Evolutionary conservation across 2,329 filamentous ascomycete genomes (phyloP), one percentile per base, ranked within the genome.

Genomic region (Macrophomina tecta): DNA sequence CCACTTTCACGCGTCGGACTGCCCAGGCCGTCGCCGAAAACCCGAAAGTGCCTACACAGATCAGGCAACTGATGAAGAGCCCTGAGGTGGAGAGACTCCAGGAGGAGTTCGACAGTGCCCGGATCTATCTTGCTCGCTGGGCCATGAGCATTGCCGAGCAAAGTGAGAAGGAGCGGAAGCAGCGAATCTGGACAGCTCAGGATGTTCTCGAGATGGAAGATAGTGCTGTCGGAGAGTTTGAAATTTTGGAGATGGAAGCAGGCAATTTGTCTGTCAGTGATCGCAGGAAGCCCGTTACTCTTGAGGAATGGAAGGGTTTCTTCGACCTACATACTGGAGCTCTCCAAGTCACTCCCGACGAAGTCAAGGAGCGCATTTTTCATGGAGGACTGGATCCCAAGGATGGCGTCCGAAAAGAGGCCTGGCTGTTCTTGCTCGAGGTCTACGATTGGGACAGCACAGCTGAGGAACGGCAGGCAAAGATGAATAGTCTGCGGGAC

Each of bases 81-180:
- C 94, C 94, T 0, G 94, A 99, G 74, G 93, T 99, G 0, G 94
- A 97, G 81, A 97, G 92, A 0, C 79, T 99, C 28, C 94, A 97
- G 75, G 94, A 98, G 68, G 96, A 99, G 76, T 99, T 97, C 73
- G 96, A 99, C 82, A 97, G 93, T 73, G 95, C 96, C 4, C 87
- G 95, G 70, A 85, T 99, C 68, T 99, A 99, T 75, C 85, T 99
- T 46, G 95, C 95, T 28, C 86, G 95, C 69, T 99, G 95, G 95
- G 95, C 95, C 2, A 98, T 99, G 95, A 93, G 93, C 7, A 97
- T 99, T 70, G 94, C 95, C 0, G 96, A 99, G 77, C 95, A 99
- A 81, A 94, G 94, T 73, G 95, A 99, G 75, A 86, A 89, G 46
- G 95, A 99, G 73, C 85, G 90, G 30, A 91, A 89, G 62, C 91